Base-by-base conservation (phyloP, 345 rosid species). In the Reutealis trisperma region DNA sequence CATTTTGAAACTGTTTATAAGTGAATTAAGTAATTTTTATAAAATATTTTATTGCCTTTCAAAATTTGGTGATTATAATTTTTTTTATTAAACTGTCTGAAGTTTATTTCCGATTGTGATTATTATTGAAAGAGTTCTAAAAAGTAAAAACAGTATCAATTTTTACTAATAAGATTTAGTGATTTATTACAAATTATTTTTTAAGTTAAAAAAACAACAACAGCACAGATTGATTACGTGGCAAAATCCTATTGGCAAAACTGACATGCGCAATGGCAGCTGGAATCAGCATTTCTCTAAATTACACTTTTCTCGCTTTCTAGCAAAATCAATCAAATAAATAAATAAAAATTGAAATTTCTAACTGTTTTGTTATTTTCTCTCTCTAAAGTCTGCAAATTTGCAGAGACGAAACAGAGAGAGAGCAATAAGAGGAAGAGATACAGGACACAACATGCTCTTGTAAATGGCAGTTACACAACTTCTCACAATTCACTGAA, bases 341-440 rank as follows among this genome's bases (percentile, higher is more conserved):
- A 37, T 37, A 37, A 37, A 57, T 19, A 11, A 65, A 65, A 65
- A 65, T 30, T 9, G 24, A 18, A 34, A 34, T 37, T 8, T 65
- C 70, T 65, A 49, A 19, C 70, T 10, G 14, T 47, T 47, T 47
- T 63, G n/a, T 18, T 21, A 16, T 6, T 12, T 10, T 52, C 27
- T 34, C 62, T 54, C 65, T 71, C 64, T 32, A 37, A 5, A 37
- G 8, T 30, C 63, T 70, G 74, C 74, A 54, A 70, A 30, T 25
- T 52, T 51, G 25, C 62, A 54, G 62, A 54, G 74, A 21, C 32
- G 27, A 32, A 54, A n/a, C n/a, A 54, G 45, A 10, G 47, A 54
- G 30, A 54, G 27, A n/a, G 18, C 16, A 5, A 27, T n/a, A 41
- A 66, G 15, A n/a, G 15, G 27, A 16, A 32, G 27, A 21, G 27